These are phyloP conservation scores for Cercophora newfieldiana DNA, from an alignment of 495 filamentous ascomycete species.

Conservation along the genomic window DNA sequence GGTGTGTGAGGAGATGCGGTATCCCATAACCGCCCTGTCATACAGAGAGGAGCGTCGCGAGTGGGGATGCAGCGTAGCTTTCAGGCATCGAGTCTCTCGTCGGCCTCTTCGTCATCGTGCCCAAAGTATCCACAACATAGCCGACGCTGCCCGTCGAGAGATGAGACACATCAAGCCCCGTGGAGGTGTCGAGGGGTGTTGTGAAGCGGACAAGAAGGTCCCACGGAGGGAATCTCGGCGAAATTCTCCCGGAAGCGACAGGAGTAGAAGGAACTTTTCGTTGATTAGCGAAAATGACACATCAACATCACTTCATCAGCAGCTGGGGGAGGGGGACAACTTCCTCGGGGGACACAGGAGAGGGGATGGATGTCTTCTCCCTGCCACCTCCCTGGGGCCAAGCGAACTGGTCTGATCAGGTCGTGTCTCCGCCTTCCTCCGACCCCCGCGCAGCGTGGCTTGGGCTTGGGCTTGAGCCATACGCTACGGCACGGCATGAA, in stretches of 20 bases:
- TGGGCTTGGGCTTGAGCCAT: neutral
- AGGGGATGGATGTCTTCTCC: neutral
- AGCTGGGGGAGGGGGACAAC: neutral
- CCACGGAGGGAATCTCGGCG: conserved; percentile 7
- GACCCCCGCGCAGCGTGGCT: neutral
- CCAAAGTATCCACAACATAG: neutral
- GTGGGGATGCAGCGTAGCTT: neutral
- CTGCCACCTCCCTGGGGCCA: neutral
- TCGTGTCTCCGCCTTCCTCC: neutral
- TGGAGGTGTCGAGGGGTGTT: neutral
- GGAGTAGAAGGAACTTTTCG: conserved; percentile 1
- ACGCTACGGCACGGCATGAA: neutral
- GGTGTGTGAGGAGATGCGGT: conserved; percentile 1
- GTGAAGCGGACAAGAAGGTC: neutral
- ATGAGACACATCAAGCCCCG: neutral
- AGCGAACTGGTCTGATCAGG: neutral
- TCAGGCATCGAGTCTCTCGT: neutral
- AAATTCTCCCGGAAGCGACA: conserved; percentile 9
- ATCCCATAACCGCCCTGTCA: neutral
- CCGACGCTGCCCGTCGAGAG: neutral
- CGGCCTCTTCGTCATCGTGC: neutral
- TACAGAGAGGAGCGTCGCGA: neutral
- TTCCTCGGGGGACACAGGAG: neutral
- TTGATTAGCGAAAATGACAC: conserved; percentile 7
- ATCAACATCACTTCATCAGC: neutral